A percentile compares a stretch with the other conserved stretches of the same genome.
Conservation (phyloP, 2,329 filamentous ascomycete genomes). For the Gnomoniopsis sp. region DNA sequence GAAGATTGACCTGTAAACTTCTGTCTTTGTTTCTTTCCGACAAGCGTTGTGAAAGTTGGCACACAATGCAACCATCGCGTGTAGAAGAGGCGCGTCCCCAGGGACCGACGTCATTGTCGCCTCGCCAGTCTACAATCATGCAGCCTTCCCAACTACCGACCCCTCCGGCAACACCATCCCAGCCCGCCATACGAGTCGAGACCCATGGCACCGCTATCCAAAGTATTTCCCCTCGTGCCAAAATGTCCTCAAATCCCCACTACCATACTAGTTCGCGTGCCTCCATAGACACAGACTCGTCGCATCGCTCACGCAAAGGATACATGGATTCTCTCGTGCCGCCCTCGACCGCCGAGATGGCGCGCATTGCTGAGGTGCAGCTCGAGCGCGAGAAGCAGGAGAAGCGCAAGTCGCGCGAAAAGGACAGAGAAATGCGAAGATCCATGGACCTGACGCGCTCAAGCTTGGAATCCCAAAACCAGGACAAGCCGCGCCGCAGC, state of each 20-base stretch:
- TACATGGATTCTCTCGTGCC: constrained; percentile 50
- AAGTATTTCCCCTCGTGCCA: neutral
- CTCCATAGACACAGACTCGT: constrained; percentile 22
- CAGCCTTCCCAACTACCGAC: constrained; percentile 3
- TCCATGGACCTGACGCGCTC: constrained; percentile 9
- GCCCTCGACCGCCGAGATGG: constrained; percentile 44
- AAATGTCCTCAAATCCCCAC: neutral
- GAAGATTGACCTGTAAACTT: no score
- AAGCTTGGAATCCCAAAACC: neutral
- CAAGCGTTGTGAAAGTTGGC: neutral
- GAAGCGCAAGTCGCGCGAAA: constrained; percentile 37
- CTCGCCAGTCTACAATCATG: constrained; percentile 1
- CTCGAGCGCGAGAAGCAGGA: constrained; percentile 42
- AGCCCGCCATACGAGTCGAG: neutral
- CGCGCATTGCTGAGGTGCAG: constrained; percentile 47
- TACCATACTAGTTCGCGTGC: constrained; percentile 14
- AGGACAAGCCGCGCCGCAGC: constrained; percentile 19
- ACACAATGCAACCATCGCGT: neutral
- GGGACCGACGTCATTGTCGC: constrained; percentile 12
- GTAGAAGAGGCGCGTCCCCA: neutral
- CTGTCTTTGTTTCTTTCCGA: neutral
- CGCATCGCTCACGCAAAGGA: constrained; percentile 31
- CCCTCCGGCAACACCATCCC: constrained; percentile 9
- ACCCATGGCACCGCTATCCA: neutral
- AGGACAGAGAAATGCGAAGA: constrained; percentile 33